Evolutionary conservation across 345 rosid genomes (phyloP).

Genomic region (Aurinia saxatilis): DNA sequence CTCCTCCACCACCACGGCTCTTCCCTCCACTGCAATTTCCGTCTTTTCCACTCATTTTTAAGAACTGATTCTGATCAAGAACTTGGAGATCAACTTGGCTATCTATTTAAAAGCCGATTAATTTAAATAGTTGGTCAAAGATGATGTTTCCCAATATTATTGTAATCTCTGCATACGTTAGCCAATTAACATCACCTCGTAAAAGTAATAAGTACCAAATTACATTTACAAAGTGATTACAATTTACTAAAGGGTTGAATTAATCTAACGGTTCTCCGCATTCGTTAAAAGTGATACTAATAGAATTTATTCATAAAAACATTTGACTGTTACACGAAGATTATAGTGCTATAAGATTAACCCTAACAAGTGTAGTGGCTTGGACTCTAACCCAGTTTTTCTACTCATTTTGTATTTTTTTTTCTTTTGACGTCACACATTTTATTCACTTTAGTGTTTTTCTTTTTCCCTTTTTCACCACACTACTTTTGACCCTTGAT

Average conservation of each 20-base stretch:
- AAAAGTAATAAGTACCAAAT: background rate
- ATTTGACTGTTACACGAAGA: too few species aligned
- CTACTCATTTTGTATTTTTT: too few species aligned
- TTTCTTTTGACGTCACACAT: too few species aligned
- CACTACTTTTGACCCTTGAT: too few species aligned
- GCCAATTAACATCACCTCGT: background rate
- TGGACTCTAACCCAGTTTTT: too few species aligned
- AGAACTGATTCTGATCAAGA: background rate
- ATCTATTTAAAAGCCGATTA: background rate
- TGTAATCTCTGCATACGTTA: background rate
- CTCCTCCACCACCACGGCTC: background rate
- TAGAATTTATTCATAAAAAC: too few species aligned
- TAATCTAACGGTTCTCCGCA: background rate
- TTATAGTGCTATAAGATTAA: too few species aligned
- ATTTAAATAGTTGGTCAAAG: background rate
- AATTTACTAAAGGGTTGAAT: background rate
- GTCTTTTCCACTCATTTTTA: constrained; percentile 7
- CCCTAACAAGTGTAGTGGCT: too few species aligned
- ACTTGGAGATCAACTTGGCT: background rate
- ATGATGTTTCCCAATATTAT: constrained; percentile 3
- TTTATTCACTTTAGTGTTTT: too few species aligned
- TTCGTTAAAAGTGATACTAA: background rate
- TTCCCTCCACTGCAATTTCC: background rate
- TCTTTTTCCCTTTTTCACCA: too few species aligned
- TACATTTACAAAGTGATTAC: constrained; percentile 10